Percentiles rank a stretch among this genome's conserved stretches.
These are phyloP conservation scores for Chytriomyces sp. DNA, from an alignment of 192 early-diverging fungal species.

Conservation along the genomic window DNA sequence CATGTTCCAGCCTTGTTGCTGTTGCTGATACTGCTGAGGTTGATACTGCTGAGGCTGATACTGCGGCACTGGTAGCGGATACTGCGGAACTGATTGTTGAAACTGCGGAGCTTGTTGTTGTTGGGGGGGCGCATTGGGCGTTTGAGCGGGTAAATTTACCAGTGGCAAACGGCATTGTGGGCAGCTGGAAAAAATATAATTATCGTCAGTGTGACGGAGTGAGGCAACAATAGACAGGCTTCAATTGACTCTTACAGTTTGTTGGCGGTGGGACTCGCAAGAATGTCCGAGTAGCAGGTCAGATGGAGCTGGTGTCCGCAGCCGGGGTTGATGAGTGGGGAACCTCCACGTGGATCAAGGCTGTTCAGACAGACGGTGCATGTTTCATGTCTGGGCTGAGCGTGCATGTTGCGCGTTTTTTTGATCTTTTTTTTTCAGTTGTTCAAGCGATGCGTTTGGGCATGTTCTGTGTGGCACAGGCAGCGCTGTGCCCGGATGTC, in stretches of 20 bases:
- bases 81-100: no score
- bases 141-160: no score
- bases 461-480: no score
- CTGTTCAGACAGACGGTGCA: not conserved
- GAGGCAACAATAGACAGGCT: no score
- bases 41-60: no score
- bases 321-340: constrained; percentile 7
- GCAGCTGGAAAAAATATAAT: not conserved
- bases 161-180: constrained; percentile 8
- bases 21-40: no score
- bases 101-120: no score
- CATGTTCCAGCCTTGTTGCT: not conserved
- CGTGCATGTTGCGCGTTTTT: not conserved
- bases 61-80: no score
- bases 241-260: not conserved
- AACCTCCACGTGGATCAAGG: constrained; percentile 8
- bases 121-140: no score
- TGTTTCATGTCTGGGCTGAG: not conserved
- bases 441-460: no score
- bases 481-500: no score
- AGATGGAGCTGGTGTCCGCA: constrained; percentile 25
- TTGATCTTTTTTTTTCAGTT: not conserved
- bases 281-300: constrained; percentile 10
- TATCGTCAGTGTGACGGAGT: no score
- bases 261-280: not conserved